phyloP scores from a whole-genome alignment of 352 stramenopile genomes.

The Thalassiosira hispida region DNA sequence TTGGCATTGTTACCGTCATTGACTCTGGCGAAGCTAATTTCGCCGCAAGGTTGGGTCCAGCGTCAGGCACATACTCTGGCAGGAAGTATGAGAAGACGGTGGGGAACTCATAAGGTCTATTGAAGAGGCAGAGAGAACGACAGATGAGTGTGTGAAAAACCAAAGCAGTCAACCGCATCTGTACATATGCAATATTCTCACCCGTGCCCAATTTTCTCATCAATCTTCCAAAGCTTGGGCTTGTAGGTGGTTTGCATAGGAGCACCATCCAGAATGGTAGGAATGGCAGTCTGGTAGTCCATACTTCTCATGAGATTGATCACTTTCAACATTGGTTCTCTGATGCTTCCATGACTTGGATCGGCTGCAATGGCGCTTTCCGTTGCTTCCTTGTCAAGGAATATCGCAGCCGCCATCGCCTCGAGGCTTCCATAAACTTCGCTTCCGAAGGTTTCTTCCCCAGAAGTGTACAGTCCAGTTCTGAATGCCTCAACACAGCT shows the following conservation, averaged over 20 bases:
- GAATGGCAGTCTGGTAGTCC: conserved; percentile 58
- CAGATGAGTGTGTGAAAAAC: background rate
- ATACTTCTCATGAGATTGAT: conserved; percentile 62
- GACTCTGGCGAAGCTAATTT: conserved; percentile 56
- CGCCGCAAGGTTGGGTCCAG: conserved; percentile 28
- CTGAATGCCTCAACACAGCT: conserved; percentile 70
- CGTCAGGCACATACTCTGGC: conserved; percentile 65
- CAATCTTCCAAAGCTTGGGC: conserved; percentile 49
- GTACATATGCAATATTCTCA: conserved; percentile 9
- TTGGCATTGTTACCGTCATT: conserved; percentile 67
- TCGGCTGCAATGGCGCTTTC: conserved; percentile 58
- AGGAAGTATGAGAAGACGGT: conserved; percentile 79
- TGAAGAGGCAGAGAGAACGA: background rate
- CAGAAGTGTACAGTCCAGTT: conserved; percentile 49
- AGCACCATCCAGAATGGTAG: conserved; percentile 30
- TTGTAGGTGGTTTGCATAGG: conserved; percentile 42
- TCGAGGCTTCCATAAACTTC: conserved; percentile 75
- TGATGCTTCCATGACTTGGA: conserved; percentile 54
- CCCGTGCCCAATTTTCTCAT: conserved; percentile 50
- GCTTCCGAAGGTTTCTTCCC: conserved; percentile 52
- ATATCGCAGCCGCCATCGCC: conserved; percentile 66
- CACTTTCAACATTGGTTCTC: conserved; percentile 68
- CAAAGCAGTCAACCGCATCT: background rate
- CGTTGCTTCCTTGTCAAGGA: conserved; percentile 76
- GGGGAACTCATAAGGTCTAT: conserved; percentile 62